Evolutionary conservation across 1,284 basidiomycete genomes (phyloP).

Genomic region (Phenoliferia sp.): DNA sequence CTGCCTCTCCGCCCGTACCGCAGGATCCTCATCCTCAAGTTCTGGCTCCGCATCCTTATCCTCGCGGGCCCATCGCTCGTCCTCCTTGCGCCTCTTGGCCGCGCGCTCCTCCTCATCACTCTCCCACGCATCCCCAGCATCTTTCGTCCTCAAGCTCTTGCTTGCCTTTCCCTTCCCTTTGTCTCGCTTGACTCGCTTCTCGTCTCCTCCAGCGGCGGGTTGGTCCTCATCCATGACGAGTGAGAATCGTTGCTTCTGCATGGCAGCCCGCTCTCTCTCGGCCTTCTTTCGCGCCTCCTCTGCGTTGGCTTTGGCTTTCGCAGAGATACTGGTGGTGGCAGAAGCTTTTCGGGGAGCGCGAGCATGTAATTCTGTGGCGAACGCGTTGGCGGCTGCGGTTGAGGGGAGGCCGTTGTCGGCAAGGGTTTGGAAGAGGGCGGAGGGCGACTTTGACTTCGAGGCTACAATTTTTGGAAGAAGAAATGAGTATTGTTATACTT

Average conservation of each 20-base stretch:
- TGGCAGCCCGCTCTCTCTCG: slow-evolving; percentile 52
- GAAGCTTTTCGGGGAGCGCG: slow-evolving; percentile 59
- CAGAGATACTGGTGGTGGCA: slow-evolving; percentile 40
- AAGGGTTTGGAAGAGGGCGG: slow-evolving; percentile 69
- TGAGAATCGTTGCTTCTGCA: slow-evolving; percentile 66
- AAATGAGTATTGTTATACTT: too few species aligned
- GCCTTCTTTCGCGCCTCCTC: slow-evolving; percentile 60
- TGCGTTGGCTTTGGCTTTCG: slow-evolving; percentile 52
- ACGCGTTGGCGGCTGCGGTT: slow-evolving; percentile 69
- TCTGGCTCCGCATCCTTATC: slow-evolving; percentile 37
- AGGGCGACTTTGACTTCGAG: slow-evolving; percentile 71
- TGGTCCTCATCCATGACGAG: slow-evolving; percentile 70
- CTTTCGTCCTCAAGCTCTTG: slow-evolving; percentile 30
- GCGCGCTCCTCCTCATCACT: slow-evolving; percentile 70
- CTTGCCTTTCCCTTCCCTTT: slow-evolving; percentile 55
- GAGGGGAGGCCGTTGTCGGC: slow-evolving; percentile 72
- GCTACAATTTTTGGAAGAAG: slow-evolving; percentile 54
- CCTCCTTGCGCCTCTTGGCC: slow-evolving; percentile 32
- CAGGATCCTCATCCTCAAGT: slow-evolving; percentile 57
- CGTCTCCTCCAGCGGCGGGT: slow-evolving; percentile 41
- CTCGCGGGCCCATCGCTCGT: slow-evolving; percentile 50
- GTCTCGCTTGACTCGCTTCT: slow-evolving; percentile 41
- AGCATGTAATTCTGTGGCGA: slow-evolving; percentile 69
- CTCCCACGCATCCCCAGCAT: slow-evolving; percentile 73
- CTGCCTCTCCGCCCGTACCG: slow-evolving; percentile 64